Evolutionary conservation across 208 protist genomes (phyloP).

Genomic region (Acanthamoeba sp.): DNA sequence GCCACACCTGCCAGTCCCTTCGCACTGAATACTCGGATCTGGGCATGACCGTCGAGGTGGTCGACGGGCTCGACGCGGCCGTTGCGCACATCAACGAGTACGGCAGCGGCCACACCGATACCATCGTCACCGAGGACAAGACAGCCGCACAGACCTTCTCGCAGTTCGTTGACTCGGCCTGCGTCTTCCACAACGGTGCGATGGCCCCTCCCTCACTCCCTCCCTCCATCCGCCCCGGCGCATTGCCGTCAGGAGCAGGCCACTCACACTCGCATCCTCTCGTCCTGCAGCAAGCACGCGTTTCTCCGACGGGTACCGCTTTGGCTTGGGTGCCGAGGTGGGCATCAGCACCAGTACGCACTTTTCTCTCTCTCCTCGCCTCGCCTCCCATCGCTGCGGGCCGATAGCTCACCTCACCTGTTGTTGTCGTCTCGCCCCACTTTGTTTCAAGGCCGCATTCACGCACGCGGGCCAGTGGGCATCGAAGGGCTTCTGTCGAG

Average conservation of each 20-base stretch:
- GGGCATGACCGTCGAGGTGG: conserved; percentile 77
- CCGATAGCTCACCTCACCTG: no score
- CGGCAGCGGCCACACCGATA: conserved; percentile 94
- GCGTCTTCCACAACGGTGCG: conserved; percentile 93
- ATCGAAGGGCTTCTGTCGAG: conserved; percentile 93
- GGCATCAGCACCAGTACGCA: conserved; percentile 88
- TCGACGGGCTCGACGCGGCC: conserved; percentile 87
- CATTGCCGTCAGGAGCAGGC: no score
- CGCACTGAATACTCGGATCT: conserved; percentile 61
- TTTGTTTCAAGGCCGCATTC: conserved; percentile 84
- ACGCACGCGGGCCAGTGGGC: conserved; percentile 95
- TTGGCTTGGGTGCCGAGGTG: conserved; percentile 95
- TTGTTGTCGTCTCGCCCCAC: neutral
- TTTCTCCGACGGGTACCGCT: conserved; percentile 93
- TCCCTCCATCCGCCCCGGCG: no score
- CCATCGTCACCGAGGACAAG: conserved; percentile 91
- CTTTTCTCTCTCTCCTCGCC: no score
- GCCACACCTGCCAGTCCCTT: neutral
- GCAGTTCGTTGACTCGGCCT: conserved; percentile 91
- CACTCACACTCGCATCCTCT: no score
- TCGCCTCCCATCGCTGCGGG: no score
- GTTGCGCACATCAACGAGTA: conserved; percentile 93
- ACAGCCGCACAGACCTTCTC: conserved; percentile 87
- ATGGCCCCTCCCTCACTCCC: no score
- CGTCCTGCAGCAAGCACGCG: conserved; percentile 88